A percentile compares a stretch with the other conserved stretches of the same genome.
phyloP scores from a whole-genome alignment of 2,329 filamentous ascomycete species.

The Diaporthe helianthi region DNA sequence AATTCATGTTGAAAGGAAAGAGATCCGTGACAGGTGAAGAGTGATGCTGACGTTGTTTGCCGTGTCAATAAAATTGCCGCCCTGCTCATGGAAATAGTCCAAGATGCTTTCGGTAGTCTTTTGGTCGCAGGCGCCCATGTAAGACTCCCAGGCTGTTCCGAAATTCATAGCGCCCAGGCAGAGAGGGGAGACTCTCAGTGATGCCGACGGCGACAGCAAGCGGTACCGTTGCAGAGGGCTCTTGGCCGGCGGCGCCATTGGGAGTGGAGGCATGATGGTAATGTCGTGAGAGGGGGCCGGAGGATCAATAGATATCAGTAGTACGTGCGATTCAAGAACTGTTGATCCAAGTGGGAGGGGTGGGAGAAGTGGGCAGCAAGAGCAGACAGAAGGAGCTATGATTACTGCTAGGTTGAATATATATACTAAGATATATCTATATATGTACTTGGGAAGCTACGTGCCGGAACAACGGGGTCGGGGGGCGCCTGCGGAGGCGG shows the following conservation, averaged over 20 bases:
- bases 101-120: conserved; percentile 67
- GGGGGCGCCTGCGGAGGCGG: neutral
- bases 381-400: neutral
- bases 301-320: neutral
- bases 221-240: conserved; percentile 71
- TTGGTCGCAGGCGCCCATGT: conserved; percentile 71
- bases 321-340: neutral
- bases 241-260: conserved; percentile 56
- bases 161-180: conserved; percentile 68
- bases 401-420: neutral
- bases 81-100: conserved; percentile 69
- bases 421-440: too few relatives aligned
- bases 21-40: too few relatives aligned
- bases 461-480: neutral
- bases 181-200: conserved; percentile 71
- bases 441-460: neutral
- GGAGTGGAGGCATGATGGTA: conserved; percentile 42
- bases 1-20: too few relatives aligned
- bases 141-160: conserved; percentile 56
- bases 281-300: neutral
- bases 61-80: conserved; percentile 78
- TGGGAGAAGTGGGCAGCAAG: neutral
- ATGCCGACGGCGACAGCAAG: conserved; percentile 69
- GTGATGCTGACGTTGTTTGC: conserved; percentile 56
- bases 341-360: neutral